These are phyloP conservation scores for Diddensiella transvaalensis DNA, from an alignment of 805 yeast genomes.

Conservation along the genomic window DNA sequence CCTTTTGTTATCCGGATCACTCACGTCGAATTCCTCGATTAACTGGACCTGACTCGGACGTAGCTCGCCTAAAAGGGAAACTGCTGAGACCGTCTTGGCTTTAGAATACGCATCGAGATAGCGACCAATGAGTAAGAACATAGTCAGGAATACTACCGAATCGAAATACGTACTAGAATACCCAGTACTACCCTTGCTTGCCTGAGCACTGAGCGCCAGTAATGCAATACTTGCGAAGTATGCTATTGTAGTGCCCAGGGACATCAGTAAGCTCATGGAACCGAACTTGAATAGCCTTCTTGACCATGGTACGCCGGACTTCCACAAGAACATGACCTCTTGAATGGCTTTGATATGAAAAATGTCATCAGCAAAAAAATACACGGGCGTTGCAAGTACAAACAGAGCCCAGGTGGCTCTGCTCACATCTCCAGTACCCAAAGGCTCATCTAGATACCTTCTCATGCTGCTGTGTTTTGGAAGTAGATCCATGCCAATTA, in stretches of 20 bases:
- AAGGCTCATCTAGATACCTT: conserved; percentile 55
- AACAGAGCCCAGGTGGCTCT: conserved; percentile 65
- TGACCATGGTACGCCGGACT: conserved; percentile 49
- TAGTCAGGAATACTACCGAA: conserved; percentile 70
- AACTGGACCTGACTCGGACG: conserved; percentile 50
- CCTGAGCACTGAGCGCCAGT: conserved; percentile 43
- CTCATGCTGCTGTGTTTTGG: conserved; percentile 42
- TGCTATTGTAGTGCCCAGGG: conserved; percentile 68
- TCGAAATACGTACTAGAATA: conserved; percentile 69
- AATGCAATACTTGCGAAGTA: conserved; percentile 64
- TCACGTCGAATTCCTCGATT: conserved; percentile 27
- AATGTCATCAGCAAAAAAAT: conserved; percentile 68
- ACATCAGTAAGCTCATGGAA: conserved; percentile 71
- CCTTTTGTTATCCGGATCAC: conserved; percentile 15
- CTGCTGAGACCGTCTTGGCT: conserved; percentile 62
- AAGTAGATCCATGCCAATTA: conserved; percentile 64
- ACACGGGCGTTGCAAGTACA: conserved; percentile 65
- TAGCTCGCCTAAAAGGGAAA: conserved; percentile 49
- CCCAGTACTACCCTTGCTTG: conserved; percentile 17
- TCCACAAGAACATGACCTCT: conserved; percentile 59
- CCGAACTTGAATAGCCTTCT: conserved; percentile 66
- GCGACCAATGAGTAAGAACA: conserved; percentile 68
- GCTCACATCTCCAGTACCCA: conserved; percentile 60
- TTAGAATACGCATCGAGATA: conserved; percentile 65
- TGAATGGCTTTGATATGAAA: conserved; percentile 65